Conservation (phyloP, 306 rosid genomes). For the Senna siamea region DNA sequence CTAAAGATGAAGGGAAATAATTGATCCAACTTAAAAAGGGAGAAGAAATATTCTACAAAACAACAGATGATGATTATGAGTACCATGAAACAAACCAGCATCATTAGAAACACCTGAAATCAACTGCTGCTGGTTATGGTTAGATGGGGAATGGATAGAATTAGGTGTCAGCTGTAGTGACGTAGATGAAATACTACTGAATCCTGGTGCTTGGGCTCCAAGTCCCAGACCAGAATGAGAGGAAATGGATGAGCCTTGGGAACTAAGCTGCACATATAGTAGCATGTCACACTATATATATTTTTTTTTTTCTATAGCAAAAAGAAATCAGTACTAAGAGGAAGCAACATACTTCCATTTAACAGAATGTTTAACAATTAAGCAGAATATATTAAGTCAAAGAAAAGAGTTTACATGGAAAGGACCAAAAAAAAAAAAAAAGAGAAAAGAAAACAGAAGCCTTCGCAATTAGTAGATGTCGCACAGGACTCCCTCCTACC, state of each 20-base stretch:
- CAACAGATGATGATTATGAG: neutral
- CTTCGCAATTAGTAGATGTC: neutral
- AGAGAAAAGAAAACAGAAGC: neutral
- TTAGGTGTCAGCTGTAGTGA: conserved; percentile 74
- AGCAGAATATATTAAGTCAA: too few relatives aligned
- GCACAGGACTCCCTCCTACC: too few relatives aligned
- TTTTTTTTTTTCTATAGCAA: neutral
- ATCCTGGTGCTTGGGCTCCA: conserved; percentile 78
- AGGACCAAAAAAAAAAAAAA: too few relatives aligned
- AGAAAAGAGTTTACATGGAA: conserved; percentile 15
- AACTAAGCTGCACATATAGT: conserved; percentile 69
- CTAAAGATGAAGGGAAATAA: conserved; percentile 16
- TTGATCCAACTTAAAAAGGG: conserved; percentile 4
- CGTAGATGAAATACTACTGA: conserved; percentile 64
- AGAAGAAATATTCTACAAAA: conserved; percentile 23
- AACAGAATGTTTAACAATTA: too few relatives aligned
- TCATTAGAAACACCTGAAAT: conserved; percentile 67
- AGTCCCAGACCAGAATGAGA: conserved; percentile 79
- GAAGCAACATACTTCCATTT: too few relatives aligned
- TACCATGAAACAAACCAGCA: conserved; percentile 51
- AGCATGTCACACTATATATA: conserved; percentile 38
- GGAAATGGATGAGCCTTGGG: conserved; percentile 72
- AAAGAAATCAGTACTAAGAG: neutral
- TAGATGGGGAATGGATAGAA: conserved; percentile 73
- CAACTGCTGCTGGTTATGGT: conserved; percentile 68